Percentiles rank a stretch among this genome's conserved stretches.
These are phyloP conservation scores for Zhuliangozyma parablackwelliae DNA, from an alignment of 1,139 yeast genomes.

Conservation along the genomic window DNA sequence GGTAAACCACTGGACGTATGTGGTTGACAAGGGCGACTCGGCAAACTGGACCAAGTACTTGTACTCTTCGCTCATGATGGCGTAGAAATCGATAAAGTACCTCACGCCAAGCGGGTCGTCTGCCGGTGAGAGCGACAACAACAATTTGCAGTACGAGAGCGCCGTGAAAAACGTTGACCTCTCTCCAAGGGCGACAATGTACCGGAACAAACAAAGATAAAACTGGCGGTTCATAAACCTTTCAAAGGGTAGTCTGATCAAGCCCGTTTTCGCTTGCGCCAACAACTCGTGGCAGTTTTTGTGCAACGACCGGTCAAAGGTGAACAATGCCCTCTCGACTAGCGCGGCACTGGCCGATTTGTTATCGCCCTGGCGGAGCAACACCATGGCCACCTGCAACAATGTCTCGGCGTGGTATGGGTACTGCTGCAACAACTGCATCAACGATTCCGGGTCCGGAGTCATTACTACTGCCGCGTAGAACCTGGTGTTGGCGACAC, in stretches of 20 bases:
- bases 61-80: slow-evolving; percentile 63
- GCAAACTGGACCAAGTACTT: slow-evolving; percentile 55
- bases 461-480: slow-evolving; percentile 62
- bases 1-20: slow-evolving; percentile 64
- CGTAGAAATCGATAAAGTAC: slow-evolving; percentile 76
- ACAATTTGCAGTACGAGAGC: slow-evolving; percentile 63
- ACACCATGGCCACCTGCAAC: slow-evolving; percentile 73
- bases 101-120: slow-evolving; percentile 86
- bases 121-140: slow-evolving; percentile 66
- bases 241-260: slow-evolving; percentile 72
- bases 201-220: slow-evolving; percentile 68
- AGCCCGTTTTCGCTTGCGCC: slow-evolving; percentile 53
- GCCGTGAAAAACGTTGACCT: slow-evolving; percentile 79
- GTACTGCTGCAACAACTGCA: slow-evolving; percentile 48
- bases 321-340: slow-evolving; percentile 71
- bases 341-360: slow-evolving; percentile 67
- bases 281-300: slow-evolving; percentile 38
- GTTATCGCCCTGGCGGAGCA: slow-evolving; percentile 71
- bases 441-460: slow-evolving; percentile 69
- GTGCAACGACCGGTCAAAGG: slow-evolving; percentile 60
- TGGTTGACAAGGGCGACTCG: slow-evolving; percentile 49
- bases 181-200: slow-evolving; percentile 66
- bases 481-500: slow-evolving; percentile 55
- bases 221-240: slow-evolving; percentile 72
- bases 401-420: slow-evolving; percentile 79